These are phyloP conservation scores for Daldinia grandis DNA, from an alignment of 495 filamentous ascomycete species.

Conservation along the genomic window DNA sequence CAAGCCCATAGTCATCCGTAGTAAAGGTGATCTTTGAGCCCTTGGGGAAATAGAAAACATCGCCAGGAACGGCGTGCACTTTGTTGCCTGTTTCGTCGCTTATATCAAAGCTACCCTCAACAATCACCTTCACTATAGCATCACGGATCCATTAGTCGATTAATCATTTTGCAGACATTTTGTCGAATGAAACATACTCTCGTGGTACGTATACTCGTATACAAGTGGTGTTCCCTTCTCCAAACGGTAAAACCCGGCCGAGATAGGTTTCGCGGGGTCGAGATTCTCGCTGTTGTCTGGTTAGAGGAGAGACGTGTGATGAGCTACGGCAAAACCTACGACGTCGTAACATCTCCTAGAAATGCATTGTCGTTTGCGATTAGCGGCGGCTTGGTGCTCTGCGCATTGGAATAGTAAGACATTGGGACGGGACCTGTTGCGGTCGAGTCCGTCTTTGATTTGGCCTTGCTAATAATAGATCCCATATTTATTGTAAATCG, in stretches of 20 bases:
- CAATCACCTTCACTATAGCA: conserved; percentile 68
- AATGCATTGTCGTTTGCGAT: conserved; percentile 80
- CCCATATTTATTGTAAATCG: conserved; percentile 45
- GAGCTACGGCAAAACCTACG: conserved; percentile 47
- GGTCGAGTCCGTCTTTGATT: conserved; percentile 30
- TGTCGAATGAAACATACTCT: conserved; percentile 57
- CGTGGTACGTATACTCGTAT: conserved; percentile 79
- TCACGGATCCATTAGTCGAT: not conserved
- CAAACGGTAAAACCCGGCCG: conserved; percentile 75
- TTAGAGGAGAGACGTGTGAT: conserved; percentile 5
- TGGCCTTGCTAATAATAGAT: conserved; percentile 49
- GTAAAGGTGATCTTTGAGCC: conserved; percentile 80
- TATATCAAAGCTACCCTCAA: conserved; percentile 80
- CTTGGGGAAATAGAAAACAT: conserved; percentile 81
- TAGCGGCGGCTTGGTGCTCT: conserved; percentile 72
- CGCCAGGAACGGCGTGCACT: conserved; percentile 71
- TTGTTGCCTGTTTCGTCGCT: conserved; percentile 72
- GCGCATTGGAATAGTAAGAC: conserved; percentile 66
- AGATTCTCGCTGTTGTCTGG: conserved; percentile 57
- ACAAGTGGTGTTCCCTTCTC: conserved; percentile 77
- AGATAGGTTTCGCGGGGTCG: conserved; percentile 70
- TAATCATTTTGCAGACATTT: not conserved
- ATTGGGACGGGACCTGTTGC: conserved; percentile 45
- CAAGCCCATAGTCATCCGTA: conserved; percentile 73
- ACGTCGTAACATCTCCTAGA: conserved; percentile 71